Evolutionary conservation across 148 eudicot species (phyloP).

Genomic region (Agrostemma githago): DNA sequence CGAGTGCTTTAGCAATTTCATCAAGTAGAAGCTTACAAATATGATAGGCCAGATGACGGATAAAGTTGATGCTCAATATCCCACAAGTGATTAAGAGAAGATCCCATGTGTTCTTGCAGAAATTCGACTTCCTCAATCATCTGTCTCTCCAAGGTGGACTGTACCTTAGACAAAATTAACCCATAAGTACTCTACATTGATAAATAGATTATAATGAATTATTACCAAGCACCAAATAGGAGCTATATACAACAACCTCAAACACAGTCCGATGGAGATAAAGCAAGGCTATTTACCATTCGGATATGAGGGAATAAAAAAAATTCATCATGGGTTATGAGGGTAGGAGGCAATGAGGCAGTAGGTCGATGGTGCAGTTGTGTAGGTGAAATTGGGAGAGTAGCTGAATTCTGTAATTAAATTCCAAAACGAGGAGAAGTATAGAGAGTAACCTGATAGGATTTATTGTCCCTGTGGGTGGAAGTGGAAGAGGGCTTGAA

Average conservation of each 20-base stretch:
- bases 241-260: neutral
- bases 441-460: constrained; percentile 50
- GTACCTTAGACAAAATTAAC: constrained; percentile 14
- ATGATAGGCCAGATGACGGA: constrained; percentile 51
- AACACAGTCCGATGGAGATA: neutral
- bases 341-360: neutral
- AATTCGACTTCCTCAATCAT: constrained; percentile 32
- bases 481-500: constrained; percentile 38
- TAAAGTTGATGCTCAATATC: constrained; percentile 50
- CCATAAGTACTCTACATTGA: neutral
- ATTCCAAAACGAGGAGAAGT: neutral
- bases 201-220: neutral
- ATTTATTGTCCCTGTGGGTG: constrained; percentile 39
- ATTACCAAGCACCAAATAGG: neutral
- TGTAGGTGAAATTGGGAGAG: neutral
- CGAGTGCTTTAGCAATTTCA: neutral
- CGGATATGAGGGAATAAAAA: neutral
- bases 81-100: constrained; percentile 36
- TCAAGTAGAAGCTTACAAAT: constrained; percentile 51
- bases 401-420: neutral
- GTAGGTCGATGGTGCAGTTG: neutral
- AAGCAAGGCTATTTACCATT: neutral
- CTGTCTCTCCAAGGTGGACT: constrained; percentile 42
- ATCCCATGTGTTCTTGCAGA: constrained; percentile 23
- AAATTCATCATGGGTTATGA: neutral